These are phyloP conservation scores for Lentinus tigrinus DNA, from an alignment of 768 basidiomycete genomes.

Conservation along the genomic window DNA sequence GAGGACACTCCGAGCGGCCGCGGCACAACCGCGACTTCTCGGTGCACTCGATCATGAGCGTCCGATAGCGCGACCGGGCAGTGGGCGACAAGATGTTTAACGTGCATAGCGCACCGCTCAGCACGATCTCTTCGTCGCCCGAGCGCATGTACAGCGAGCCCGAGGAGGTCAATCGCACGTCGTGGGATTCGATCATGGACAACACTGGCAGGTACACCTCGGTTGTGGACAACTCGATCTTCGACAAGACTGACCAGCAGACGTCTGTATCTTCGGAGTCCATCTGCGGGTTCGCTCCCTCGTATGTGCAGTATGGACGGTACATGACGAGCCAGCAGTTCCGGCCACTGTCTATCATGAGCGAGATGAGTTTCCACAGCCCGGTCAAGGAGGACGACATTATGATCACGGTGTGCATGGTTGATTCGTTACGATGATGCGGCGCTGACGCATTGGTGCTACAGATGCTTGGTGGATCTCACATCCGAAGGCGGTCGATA, in stretches of 20 bases:
- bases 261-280: slow-evolving; percentile 56
- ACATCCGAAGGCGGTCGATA: slow-evolving; percentile 68
- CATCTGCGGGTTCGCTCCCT: slow-evolving; percentile 55
- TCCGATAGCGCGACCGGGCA: slow-evolving; percentile 65
- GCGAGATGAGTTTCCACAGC: slow-evolving; percentile 45
- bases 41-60: slow-evolving; percentile 62
- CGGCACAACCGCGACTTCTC: slow-evolving; percentile 57
- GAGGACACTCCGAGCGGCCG: slow-evolving; percentile 59
- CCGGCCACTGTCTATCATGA: slow-evolving; percentile 65
- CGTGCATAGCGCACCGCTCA: slow-evolving; percentile 51
- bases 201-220: slow-evolving; percentile 33
- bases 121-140: slow-evolving; percentile 68
- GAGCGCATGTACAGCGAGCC: slow-evolving; percentile 38
- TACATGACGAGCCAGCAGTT: slow-evolving; percentile 51
- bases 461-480: slow-evolving; percentile 80
- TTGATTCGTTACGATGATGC: background rate
- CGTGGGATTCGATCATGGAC: slow-evolving; percentile 71
- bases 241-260: slow-evolving; percentile 56
- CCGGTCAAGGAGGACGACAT: slow-evolving; percentile 72
- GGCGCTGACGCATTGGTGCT: slow-evolving; percentile 8
- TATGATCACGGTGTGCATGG: slow-evolving; percentile 69
- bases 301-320: slow-evolving; percentile 32
- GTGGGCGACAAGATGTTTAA: slow-evolving; percentile 88
- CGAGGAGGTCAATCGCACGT: slow-evolving; percentile 35
- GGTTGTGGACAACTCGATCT: slow-evolving; percentile 30